Evolutionary conservation across 2,329 filamentous ascomycete species (phyloP), one percentile per base, ranked within the genome.

Genomic region (Tolypocladium cylindrosporum): DNA sequence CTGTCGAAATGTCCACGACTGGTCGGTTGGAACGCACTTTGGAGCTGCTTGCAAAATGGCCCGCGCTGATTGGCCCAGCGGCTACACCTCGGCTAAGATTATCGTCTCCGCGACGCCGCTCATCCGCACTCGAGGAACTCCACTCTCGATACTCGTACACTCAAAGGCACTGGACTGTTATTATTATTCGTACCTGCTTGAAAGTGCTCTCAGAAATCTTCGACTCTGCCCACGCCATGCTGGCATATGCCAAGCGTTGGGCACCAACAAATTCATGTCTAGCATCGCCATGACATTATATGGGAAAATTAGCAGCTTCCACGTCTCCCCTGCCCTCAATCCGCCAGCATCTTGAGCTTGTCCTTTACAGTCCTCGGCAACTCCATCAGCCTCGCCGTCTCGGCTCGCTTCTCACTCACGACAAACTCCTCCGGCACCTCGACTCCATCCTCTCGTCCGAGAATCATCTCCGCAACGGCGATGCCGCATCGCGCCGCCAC

Each of bases 401-500:
- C 61, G 7, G 62, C 65, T 58, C 72, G 68, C 41, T 69, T 69
- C 52, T 69, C 72, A 8, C 68, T 72, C 13, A 75, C 63, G 40
- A 68, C 59, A 62, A 73, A 82, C 61, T 76, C 73, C 13, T 57
- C 58, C 4, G 80, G 80, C 40, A 83, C 57, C 34, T 75, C 72
- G 51, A 78, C 72, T 0, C 67, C 69, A 14, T 65, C 63, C n/a
- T 65, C 65, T 27, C 68, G 68, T 1, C 74, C 75, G 58, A 79
- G 64, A 56, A 89, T 81, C 76, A 87, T 80, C 53, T 80, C 73
- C 11, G 83, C 86, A 14, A 83, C 81, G 1, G 83, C 83, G 59
- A 84, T 81, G 2, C 81, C 89, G 63, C 82, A 85, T 45, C 90
- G 73, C 61, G 85, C 85, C 19, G 87, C 84, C 64, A 86, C 85